phyloP scores from a whole-genome alignment of 2,329 filamentous ascomycete species.

The Aureobasidium namibiae region DNA sequence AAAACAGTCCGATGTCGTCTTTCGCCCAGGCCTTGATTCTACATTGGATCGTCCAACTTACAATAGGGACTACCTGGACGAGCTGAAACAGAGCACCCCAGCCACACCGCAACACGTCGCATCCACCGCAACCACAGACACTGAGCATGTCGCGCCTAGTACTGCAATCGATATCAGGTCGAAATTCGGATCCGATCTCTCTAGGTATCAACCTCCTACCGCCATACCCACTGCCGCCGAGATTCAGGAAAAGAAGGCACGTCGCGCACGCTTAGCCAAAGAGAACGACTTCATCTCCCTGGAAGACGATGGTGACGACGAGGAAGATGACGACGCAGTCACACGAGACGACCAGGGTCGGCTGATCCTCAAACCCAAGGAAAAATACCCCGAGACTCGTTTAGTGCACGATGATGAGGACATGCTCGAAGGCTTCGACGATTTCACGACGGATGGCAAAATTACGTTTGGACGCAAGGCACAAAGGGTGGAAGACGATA shows the following conservation, averaged over 20 bases:
- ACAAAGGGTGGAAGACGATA: conserved; percentile 57
- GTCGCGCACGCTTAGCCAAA: conserved; percentile 70
- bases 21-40: conserved; percentile 45
- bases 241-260: conserved; percentile 83
- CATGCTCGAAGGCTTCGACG: conserved; percentile 85
- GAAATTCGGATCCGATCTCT: conserved; percentile 47
- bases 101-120: conserved; percentile 63
- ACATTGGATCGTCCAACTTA: conserved; percentile 66
- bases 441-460: conserved; percentile 70
- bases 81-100: conserved; percentile 78
- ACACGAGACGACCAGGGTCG: conserved; percentile 33
- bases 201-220: conserved; percentile 26
- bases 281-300: conserved; percentile 60
- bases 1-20: conserved; percentile 43
- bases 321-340: conserved; percentile 32
- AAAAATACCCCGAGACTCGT: conserved; percentile 58
- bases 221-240: conserved; percentile 73
- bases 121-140: conserved; percentile 24
- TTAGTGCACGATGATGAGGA: conserved; percentile 84
- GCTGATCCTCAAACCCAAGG: conserved; percentile 45
- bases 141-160: conserved; percentile 32
- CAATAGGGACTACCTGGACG: conserved; percentile 75
- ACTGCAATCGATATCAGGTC: conserved; percentile 38
- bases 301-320: conserved; percentile 46
- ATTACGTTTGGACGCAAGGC: conserved; percentile 72